phyloP scores from a whole-genome alignment of 768 basidiomycete genomes.

The Tephrocybe sp. region DNA sequence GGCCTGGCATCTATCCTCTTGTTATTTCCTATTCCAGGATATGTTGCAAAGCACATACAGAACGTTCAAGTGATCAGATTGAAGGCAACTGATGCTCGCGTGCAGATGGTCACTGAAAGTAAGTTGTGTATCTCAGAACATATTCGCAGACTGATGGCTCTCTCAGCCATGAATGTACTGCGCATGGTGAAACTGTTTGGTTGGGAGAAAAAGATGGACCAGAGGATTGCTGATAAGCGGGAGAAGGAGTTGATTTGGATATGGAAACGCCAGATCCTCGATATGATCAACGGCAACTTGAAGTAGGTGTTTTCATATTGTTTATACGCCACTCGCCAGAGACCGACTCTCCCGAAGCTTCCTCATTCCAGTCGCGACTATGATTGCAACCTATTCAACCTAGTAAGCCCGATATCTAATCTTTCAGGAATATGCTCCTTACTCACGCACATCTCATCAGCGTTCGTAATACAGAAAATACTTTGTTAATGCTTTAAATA shows the following conservation, averaged over 20 bases:
- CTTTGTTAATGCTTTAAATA: not conserved
- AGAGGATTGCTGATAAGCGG: constrained; percentile 54
- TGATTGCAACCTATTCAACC: constrained; percentile 62
- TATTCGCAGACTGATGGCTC: constrained; percentile 15
- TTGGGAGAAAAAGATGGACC: constrained; percentile 58
- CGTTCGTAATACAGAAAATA: constrained; percentile 17
- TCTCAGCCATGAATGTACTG: constrained; percentile 50
- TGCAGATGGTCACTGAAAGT: constrained; percentile 65
- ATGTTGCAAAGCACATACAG: constrained; percentile 49
- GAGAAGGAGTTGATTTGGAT: constrained; percentile 60
- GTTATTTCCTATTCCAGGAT: constrained; percentile 58
- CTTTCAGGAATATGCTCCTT: not conserved
- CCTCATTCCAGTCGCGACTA: constrained; percentile 60
- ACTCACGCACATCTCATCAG: not conserved
- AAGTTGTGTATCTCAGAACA: constrained; percentile 22
- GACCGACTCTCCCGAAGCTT: constrained; percentile 34
- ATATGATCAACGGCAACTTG: constrained; percentile 41
- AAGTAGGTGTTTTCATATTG: constrained; percentile 36
- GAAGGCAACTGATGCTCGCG: constrained; percentile 56
- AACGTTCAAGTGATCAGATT: constrained; percentile 49
- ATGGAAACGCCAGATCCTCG: constrained; percentile 51
- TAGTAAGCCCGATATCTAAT: constrained; percentile 41
- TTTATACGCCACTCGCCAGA: not conserved
- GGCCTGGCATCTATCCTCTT: constrained; percentile 55
- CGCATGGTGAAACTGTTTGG: constrained; percentile 76